Evolutionary conservation across 1,284 basidiomycete genomes (phyloP).

Genomic region (Cutaneotrichosporon cavernicola): DNA sequence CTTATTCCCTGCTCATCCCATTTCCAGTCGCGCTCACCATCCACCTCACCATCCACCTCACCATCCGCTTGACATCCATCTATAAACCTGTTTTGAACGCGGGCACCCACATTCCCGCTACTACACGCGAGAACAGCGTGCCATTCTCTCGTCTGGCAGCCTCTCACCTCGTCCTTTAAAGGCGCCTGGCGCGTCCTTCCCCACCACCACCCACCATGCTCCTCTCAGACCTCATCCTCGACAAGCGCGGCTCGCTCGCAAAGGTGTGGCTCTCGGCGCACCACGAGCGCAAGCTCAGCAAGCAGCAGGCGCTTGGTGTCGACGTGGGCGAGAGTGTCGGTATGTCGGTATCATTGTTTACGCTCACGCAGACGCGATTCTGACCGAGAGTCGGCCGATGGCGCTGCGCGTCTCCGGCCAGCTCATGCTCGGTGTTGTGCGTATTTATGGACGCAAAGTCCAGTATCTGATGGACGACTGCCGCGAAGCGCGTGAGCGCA

Average conservation of each 20-base stretch:
- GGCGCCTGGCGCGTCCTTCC: background rate
- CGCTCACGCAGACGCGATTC: slow-evolving; percentile 67
- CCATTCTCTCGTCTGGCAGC: background rate
- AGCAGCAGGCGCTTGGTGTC: slow-evolving; percentile 87
- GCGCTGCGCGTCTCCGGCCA: slow-evolving; percentile 93
- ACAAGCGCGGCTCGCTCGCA: slow-evolving; percentile 87
- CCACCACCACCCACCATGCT: slow-evolving; percentile 59
- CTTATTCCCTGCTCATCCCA: background rate
- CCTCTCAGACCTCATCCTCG: slow-evolving; percentile 88
- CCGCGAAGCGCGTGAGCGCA: slow-evolving; percentile 90
- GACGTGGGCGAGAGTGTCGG: slow-evolving; percentile 91
- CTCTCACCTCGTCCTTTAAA: background rate
- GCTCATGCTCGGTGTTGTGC: slow-evolving; percentile 88
- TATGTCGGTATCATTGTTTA: slow-evolving; percentile 53
- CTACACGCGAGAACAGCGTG: background rate
- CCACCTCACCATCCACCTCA: background rate
- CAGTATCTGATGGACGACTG: slow-evolving; percentile 98
- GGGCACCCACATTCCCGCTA: background rate
- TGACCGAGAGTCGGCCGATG: slow-evolving; percentile 79
- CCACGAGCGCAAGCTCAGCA: slow-evolving; percentile 96
- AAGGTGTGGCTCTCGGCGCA: slow-evolving; percentile 99
- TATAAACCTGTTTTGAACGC: background rate
- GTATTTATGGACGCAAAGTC: slow-evolving; percentile 96
- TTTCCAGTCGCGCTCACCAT: background rate
- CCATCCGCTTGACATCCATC: background rate